Base-by-base conservation (phyloP, 2,329 filamentous ascomycete species). In the Paraphaeosphaeria sporulosa region DNA sequence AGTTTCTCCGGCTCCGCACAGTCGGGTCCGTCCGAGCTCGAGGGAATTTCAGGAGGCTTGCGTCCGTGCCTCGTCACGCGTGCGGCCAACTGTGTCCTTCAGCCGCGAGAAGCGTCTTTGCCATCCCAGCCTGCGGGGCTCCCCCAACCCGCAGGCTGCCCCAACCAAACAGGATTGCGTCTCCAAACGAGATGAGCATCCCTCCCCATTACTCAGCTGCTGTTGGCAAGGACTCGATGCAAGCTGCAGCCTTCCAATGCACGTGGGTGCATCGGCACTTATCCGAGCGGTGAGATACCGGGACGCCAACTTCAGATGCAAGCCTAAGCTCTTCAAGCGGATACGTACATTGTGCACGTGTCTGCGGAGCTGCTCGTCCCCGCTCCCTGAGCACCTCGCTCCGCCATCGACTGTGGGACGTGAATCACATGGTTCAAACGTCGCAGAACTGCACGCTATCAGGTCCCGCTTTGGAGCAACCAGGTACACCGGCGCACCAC, bases 1-100 rank as follows among this genome's bases (percentile, higher is more conserved):
- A 62, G 59, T 60, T 67, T 65, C 68, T 66, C 71, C 71, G 65
- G 67, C 44, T 68, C 74, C 74, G 68, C 53, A 23, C 70, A 68
- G 71, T 72, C 74, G 74, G 74, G 56, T 52, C 55, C 23, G n/a
- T 48, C 62, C 62, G 40, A 58, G 50, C 42, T 46, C 19, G 38
- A 40, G 47, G 42, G 59, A 58, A 58, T 58, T 59, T 63, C 58
- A 65, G 62, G 64, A 59, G 58, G 55, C 46, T 32, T 17, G 19
- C 12, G 47, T 34, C 36, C 48, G 40, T 51, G 30, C 54, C 51
- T 36, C 49, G 53, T 54, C 52, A 61, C 54, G 57, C 59, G 57
- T 60, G 49, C 48, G 23, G 42, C 56, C 40, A 32, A 38, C 38
- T 40, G 32, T 57, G 25, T 9, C 21, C 46, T 55, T 34, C 43